These are phyloP conservation scores for Endothia cerciana DNA, from an alignment of 2,329 filamentous ascomycete genomes.

Conservation along the genomic window DNA sequence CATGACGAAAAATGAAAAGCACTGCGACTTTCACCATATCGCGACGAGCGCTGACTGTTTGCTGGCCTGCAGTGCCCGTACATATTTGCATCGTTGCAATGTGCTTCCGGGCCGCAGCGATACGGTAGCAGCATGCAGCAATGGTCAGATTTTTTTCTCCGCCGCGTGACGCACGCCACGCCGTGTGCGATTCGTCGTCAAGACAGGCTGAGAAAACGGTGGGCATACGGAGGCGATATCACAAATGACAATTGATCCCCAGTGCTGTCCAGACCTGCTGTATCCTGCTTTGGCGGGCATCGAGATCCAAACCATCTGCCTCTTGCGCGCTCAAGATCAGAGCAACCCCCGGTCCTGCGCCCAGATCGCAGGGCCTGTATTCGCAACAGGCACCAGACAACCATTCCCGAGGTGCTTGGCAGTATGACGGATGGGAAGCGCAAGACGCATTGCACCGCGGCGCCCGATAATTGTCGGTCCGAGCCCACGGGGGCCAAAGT, in stretches of 20 bases:
- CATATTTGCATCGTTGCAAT: not conserved
- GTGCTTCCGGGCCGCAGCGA: not conserved
- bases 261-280: not conserved
- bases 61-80: not conserved
- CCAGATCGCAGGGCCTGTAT: not conserved
- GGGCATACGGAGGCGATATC: slow-evolving; percentile 1
- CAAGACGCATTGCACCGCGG: not conserved
- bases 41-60: no score
- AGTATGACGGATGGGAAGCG: not conserved
- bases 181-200: not conserved
- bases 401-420: not conserved
- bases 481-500: slow-evolving; percentile 9
- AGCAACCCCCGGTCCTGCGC: not conserved
- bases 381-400: not conserved
- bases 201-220: slow-evolving; percentile 3
- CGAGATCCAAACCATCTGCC: not conserved
- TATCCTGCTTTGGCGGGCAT: not conserved
- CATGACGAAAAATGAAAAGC: not conserved
- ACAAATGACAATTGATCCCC: not conserved
- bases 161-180: not conserved
- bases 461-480: not conserved
- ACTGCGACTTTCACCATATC: not conserved
- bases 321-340: not conserved
- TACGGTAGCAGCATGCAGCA: not conserved
- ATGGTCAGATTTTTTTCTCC: not conserved